Conservation (phyloP, 306 rosid species). For the Acacia confusa region DNA sequence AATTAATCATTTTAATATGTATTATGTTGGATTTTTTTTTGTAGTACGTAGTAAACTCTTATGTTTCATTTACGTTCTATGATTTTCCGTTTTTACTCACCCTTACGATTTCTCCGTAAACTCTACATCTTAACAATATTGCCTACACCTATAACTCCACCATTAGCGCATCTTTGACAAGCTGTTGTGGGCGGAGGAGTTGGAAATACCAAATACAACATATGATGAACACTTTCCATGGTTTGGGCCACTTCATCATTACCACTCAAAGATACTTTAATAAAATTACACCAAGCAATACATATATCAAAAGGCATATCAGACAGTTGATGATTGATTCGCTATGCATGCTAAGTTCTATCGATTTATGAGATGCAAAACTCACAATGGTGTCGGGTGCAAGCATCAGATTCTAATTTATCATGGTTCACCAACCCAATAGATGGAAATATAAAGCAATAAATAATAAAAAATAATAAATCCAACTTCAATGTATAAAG, state of each 20-base stretch:
- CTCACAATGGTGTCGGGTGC: constrained; percentile 47
- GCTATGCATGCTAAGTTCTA: constrained; percentile 1
- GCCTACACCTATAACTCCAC: too few relatives aligned
- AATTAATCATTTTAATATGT: too few relatives aligned
- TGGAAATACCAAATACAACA: constrained; percentile 1
- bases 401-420: constrained; percentile 38
- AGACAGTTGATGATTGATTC: constrained; percentile 18
- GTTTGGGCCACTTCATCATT: background rate
- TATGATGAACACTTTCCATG: background rate
- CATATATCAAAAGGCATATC: background rate
- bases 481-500: background rate
- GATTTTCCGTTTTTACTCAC: too few relatives aligned
- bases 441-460: constrained; percentile 25
- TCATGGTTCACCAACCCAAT: constrained; percentile 51
- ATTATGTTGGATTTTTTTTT: too few relatives aligned
- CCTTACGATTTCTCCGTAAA: too few relatives aligned
- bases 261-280: too few relatives aligned
- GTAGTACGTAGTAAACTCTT: too few relatives aligned
- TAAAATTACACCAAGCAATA: constrained; percentile 20
- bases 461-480: background rate
- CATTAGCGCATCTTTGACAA: too few relatives aligned
- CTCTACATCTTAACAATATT: too few relatives aligned
- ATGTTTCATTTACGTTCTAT: too few relatives aligned
- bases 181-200: too few relatives aligned
- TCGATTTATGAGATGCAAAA: constrained; percentile 21